Conservation (phyloP, 805 yeast genomes). For the Wickerhamomyces hampshirensis region DNA sequence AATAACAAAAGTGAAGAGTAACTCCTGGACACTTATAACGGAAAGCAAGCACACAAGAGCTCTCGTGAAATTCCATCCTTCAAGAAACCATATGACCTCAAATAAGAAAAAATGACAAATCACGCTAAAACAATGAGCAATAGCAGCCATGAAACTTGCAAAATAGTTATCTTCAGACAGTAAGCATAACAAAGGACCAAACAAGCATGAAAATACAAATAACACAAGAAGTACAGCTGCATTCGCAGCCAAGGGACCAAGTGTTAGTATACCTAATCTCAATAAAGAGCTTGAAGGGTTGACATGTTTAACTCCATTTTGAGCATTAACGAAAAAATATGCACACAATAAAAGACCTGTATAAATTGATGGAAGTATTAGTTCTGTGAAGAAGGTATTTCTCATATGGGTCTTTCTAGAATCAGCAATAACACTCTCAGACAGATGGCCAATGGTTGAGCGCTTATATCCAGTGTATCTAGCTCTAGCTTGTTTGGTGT, state of each 20-base stretch:
- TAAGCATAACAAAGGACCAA: conserved; percentile 40
- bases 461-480: conserved; percentile 90
- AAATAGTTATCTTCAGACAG: conserved; percentile 26
- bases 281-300: conserved; percentile 52
- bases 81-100: conserved; percentile 62
- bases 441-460: conserved; percentile 56
- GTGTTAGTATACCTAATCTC: conserved; percentile 50
- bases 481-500: conserved; percentile 72
- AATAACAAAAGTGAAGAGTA: conserved; percentile 49
- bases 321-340: conserved; percentile 78
- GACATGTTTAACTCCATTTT: conserved; percentile 66
- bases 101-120: conserved; percentile 49
- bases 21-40: conserved; percentile 48
- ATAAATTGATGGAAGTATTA: conserved; percentile 65
- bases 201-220: conserved; percentile 39
- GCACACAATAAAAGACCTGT: conserved; percentile 69
- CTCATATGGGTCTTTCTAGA: conserved; percentile 71
- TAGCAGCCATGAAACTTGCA: conserved; percentile 42
- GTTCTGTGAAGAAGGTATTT: conserved; percentile 76
- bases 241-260: conserved; percentile 44
- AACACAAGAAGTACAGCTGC: conserved; percentile 26
- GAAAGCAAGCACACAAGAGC: conserved; percentile 60
- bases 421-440: conserved; percentile 56
- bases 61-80: conserved; percentile 58
- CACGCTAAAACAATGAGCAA: conserved; percentile 51